phyloP scores from a whole-genome alignment of 176 grass and related monocot genomes.

The Saccharum spontaneum region DNA sequence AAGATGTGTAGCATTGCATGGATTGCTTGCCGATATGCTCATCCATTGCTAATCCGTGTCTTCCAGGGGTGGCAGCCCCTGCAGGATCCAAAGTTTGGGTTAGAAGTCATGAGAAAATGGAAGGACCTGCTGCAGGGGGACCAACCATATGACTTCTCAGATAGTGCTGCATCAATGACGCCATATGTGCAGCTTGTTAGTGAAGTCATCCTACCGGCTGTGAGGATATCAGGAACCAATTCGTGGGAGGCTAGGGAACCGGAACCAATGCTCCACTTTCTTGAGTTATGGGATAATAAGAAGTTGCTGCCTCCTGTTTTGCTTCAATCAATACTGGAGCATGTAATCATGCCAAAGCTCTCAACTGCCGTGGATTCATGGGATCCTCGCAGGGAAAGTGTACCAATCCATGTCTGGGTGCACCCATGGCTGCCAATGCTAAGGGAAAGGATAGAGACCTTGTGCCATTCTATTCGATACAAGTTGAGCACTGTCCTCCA shows the following conservation, averaged over 20 bases:
- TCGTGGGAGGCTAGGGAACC: constrained; percentile 85
- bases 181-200: constrained; percentile 81
- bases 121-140: constrained; percentile 76
- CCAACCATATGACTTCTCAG: constrained; percentile 71
- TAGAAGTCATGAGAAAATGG: constrained; percentile 63
- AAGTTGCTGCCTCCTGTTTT: constrained; percentile 59
- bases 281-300: constrained; percentile 62
- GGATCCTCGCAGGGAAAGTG: constrained; percentile 76
- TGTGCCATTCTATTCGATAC: constrained; percentile 77
- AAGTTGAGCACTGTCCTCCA: constrained; percentile 80
- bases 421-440: constrained; percentile 83
- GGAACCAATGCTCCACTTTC: constrained; percentile 82
- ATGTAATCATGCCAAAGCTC: constrained; percentile 86
- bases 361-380: constrained; percentile 71
- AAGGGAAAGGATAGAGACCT: constrained; percentile 58
- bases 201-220: constrained; percentile 75
- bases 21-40: constrained; percentile 67
- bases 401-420: constrained; percentile 72
- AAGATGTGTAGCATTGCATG: constrained; percentile 74
- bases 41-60: constrained; percentile 55
- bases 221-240: constrained; percentile 76
- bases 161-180: constrained; percentile 40
- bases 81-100: constrained; percentile 67
- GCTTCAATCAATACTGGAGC: constrained; percentile 73
- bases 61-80: constrained; percentile 90